A percentile compares a stretch with the other conserved stretches of the same genome.
Conservation (phyloP, 2,329 filamentous ascomycete genomes). For the Fusarium fracticaudum region DNA sequence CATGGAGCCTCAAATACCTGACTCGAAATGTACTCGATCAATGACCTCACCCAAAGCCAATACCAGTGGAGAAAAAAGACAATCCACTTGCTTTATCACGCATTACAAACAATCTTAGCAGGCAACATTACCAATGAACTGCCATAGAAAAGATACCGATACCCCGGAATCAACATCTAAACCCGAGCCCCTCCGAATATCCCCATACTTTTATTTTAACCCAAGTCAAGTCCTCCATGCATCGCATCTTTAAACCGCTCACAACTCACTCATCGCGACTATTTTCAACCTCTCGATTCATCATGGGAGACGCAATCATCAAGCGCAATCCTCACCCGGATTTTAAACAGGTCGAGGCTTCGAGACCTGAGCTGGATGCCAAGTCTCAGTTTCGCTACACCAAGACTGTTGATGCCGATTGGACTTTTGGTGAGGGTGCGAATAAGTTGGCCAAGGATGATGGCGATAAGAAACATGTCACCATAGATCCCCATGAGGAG, state of each 20-base stretch:
- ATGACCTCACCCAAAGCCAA: slow-evolving; percentile 13
- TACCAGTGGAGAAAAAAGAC: slow-evolving; percentile 19
- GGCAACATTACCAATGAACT: background rate
- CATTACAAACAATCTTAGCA: slow-evolving; percentile 25
- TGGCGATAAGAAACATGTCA: slow-evolving; percentile 65
- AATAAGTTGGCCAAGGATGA: slow-evolving; percentile 57
- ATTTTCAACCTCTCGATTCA: slow-evolving; percentile 22
- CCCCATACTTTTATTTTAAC: slow-evolving; percentile 8
- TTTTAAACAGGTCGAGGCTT: slow-evolving; percentile 77
- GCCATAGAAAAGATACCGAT: background rate
- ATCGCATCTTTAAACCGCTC: slow-evolving; percentile 8
- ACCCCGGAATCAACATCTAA: slow-evolving; percentile 1
- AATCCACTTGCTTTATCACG: slow-evolving; percentile 32
- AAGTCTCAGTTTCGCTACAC: slow-evolving; percentile 62
- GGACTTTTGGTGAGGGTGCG: slow-evolving; percentile 72
- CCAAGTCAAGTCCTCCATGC: background rate
- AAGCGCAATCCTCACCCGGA: slow-evolving; percentile 72
- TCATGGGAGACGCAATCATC: slow-evolving; percentile 48
- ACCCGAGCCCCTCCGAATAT: background rate
- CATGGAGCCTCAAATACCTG: background rate
- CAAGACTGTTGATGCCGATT: slow-evolving; percentile 71
- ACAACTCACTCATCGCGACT: background rate
- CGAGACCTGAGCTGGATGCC: slow-evolving; percentile 69
- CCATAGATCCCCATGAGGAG: slow-evolving; percentile 82
- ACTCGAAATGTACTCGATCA: background rate